Evolutionary conservation across 768 basidiomycete species (phyloP), one percentile per base, ranked within the genome.

Genomic region (Porphyrellus cyaneotinctus): DNA sequence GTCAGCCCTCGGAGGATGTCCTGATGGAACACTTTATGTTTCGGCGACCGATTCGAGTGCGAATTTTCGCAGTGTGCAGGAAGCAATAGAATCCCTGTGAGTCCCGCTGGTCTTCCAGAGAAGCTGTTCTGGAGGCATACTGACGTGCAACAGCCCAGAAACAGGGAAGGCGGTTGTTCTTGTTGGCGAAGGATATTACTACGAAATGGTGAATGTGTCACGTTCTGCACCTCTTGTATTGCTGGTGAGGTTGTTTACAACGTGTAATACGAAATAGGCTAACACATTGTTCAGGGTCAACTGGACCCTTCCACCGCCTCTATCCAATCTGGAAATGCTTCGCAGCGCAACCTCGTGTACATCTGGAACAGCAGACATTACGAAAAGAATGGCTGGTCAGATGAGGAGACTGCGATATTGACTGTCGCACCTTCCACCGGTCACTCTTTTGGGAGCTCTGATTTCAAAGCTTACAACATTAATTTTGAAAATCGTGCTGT

Each of bases 401-500:
- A 86, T 56, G 81, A 81, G 2, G 70, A 78, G 37, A 82, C 83
- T 0, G 78, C 82, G 14, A 80, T 81, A 2, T 68, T 87, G 12
- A 74, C 78, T 24, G 75, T 87, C 31, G 76, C 77, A 2, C 83
- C 85, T 10, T 77, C 17, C 64, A 73, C 2, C 74, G 82, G 55
- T 72, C 74, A 5, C 61, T 70, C 12, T 11, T 82, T 80, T 47
- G 84, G 84, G 0, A 82, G 71, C 52, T 54, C 63, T 20, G 77
- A 87, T 58, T 85, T 86, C 69, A 83, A 72, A 58, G 79, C 76
- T 11, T 85, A 86, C 56, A 85, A 86, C 56, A 79, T 87, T 53
- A 77, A 85, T 61, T 82, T 85, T 52, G 74, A 83, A 49, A 87
- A 86, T 56, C 72, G 78, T 54, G 84, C 83, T n/a, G 84, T 85